Conservation (phyloP, 2,329 filamentous ascomycete species). For the Penicillium sp. region DNA sequence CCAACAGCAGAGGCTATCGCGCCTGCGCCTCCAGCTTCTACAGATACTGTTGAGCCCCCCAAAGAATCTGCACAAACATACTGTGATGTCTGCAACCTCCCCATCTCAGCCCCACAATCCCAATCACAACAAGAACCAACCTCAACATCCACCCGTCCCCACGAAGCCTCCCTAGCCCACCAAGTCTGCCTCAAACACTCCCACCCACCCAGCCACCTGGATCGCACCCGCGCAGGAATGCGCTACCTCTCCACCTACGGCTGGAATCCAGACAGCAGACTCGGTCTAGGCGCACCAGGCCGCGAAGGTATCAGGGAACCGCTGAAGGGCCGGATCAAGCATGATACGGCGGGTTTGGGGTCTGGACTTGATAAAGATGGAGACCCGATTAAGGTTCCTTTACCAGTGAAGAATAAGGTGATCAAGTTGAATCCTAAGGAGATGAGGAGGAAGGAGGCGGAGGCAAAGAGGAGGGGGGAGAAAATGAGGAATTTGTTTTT, state of each 20-base stretch:
- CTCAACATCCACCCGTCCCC: conserved; percentile 25
- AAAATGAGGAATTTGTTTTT: conserved; percentile 72
- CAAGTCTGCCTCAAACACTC: conserved; percentile 59
- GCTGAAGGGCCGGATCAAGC: conserved; percentile 70
- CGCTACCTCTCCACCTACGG: conserved; percentile 59
- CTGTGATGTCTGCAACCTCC: conserved; percentile 40
- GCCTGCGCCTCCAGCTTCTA: not conserved
- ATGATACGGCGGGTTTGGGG: conserved; percentile 74
- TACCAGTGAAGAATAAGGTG: conserved; percentile 43
- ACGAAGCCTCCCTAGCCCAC: conserved; percentile 56
- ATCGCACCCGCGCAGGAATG: conserved; percentile 57
- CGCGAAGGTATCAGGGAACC: conserved; percentile 72
- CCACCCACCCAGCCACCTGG: conserved; percentile 59
- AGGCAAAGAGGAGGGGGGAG: conserved; percentile 64
- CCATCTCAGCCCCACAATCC: conserved; percentile 28
- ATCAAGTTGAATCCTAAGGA: conserved; percentile 69
- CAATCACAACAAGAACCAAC: not conserved
- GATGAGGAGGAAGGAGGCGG: conserved; percentile 61
- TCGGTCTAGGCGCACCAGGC: conserved; percentile 69
- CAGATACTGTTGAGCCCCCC: not conserved
- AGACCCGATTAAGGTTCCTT: conserved; percentile 27
- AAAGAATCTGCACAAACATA: not conserved
- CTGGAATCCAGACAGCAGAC: conserved; percentile 62
- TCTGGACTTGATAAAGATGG: conserved; percentile 39
- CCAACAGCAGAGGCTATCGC: conserved; percentile 5